A percentile compares a stretch with the other conserved stretches of the same genome.
Conservation (phyloP, 768 basidiomycete genomes). For the Hysterangium stoloniferum region DNA sequence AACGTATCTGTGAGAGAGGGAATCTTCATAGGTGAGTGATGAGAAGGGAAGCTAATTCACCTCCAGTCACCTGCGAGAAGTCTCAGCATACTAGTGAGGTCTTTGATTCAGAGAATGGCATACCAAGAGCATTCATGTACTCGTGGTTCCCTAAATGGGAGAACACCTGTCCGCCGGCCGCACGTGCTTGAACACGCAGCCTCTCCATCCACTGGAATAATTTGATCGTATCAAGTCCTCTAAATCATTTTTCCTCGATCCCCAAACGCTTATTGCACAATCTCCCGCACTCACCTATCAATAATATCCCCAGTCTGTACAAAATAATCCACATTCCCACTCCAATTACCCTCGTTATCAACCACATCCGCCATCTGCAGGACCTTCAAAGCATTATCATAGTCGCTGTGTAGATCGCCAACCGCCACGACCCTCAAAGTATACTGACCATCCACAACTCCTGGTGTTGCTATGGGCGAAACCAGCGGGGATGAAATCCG, state of each 20-base stretch:
- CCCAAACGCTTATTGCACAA: too few species aligned
- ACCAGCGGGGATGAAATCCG: neutral
- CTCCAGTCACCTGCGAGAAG: slow-evolving; percentile 84
- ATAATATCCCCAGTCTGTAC: slow-evolving; percentile 97
- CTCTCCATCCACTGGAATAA: slow-evolving; percentile 81
- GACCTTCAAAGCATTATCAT: slow-evolving; percentile 70
- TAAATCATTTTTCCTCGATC: slow-evolving; percentile 27
- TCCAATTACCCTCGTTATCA: slow-evolving; percentile 69
- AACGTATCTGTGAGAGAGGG: slow-evolving; percentile 58
- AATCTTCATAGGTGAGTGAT: neutral
- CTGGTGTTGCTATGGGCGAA: neutral
- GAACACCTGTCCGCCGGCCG: slow-evolving; percentile 63
- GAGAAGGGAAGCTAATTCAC: slow-evolving; percentile 28
- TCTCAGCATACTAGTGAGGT: slow-evolving; percentile 15
- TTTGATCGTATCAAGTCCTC: slow-evolving; percentile 85
- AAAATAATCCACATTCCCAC: slow-evolving; percentile 72
- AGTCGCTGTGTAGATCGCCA: slow-evolving; percentile 88
- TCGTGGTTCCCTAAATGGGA: slow-evolving; percentile 92
- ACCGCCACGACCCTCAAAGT: slow-evolving; percentile 68
- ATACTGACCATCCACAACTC: slow-evolving; percentile 15
- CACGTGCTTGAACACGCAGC: slow-evolving; percentile 66
- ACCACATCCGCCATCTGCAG: slow-evolving; percentile 74
- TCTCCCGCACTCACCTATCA: slow-evolving; percentile 52
- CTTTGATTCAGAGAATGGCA: slow-evolving; percentile 12
- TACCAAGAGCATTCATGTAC: slow-evolving; percentile 86